Conservation (phyloP, 2,329 filamentous ascomycete genomes). For the Ophiostoma ips region DNA sequence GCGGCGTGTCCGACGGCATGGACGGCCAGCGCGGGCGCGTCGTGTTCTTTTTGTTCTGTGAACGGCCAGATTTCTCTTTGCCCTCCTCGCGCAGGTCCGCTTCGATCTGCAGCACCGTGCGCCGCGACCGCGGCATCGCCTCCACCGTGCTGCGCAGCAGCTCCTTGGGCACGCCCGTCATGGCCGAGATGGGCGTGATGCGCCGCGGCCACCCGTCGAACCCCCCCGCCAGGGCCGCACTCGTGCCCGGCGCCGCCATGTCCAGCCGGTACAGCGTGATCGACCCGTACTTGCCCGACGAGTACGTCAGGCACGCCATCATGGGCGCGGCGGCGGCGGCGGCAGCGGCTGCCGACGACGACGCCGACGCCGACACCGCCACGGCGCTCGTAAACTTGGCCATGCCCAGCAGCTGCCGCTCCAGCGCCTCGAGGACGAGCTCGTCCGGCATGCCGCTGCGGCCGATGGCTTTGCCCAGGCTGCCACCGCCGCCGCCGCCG, state of each 20-base stretch:
- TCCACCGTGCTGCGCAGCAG: slow-evolving; percentile 12
- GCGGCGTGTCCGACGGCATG: slow-evolving; percentile 6
- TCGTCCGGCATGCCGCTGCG: slow-evolving; percentile 9
- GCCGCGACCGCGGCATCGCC: slow-evolving; percentile 10
- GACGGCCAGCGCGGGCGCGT: slow-evolving; percentile 10
- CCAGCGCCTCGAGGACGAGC: slow-evolving; percentile 10
- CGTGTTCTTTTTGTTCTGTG: not conserved
- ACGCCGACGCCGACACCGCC: not conserved
- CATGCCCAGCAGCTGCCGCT: slow-evolving; percentile 14
- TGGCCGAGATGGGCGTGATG: slow-evolving; percentile 12
- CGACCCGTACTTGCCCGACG: slow-evolving; percentile 9
- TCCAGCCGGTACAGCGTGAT: slow-evolving; percentile 14
- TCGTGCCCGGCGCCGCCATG: slow-evolving; percentile 3
- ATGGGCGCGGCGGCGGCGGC: slow-evolving; percentile 1
- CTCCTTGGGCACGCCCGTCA: slow-evolving; percentile 14
- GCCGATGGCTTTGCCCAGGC: not conserved
- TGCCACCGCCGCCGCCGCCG: not conserved
- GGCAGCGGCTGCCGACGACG: not conserved
- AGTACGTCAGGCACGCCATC: slow-evolving; percentile 13
- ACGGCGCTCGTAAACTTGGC: slow-evolving; percentile 8
- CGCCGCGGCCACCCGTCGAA: slow-evolving; percentile 12
- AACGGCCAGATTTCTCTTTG: too few species aligned
- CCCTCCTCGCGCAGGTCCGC: not conserved
- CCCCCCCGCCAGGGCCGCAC: not conserved
- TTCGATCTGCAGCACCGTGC: slow-evolving; percentile 10